Conservation (phyloP, 2,329 filamentous ascomycete genomes). For the Pestalotiopsis sp. region DNA sequence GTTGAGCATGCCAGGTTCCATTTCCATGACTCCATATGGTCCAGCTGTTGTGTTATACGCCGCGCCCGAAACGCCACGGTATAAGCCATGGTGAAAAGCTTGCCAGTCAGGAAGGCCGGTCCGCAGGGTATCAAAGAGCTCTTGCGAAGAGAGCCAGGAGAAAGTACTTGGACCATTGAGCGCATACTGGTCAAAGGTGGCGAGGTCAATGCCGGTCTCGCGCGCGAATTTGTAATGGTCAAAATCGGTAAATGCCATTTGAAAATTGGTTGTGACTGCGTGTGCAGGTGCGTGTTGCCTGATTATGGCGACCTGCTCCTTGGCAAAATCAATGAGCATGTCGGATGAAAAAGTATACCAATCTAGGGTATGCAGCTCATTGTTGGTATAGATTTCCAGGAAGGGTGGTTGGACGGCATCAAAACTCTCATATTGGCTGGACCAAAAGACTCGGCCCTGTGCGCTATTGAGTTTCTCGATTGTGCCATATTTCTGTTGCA, state of each 20-base stretch:
- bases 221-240: constrained; percentile 24
- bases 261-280: constrained; percentile 25
- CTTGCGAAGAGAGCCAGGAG: constrained; percentile 20
- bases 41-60: constrained; percentile 21
- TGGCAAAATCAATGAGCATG: constrained; percentile 27
- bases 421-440: constrained; percentile 24
- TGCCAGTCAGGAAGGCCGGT: constrained; percentile 25
- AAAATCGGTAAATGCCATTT: constrained; percentile 23
- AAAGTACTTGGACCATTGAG: constrained; percentile 18
- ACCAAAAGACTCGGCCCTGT: constrained; percentile 27
- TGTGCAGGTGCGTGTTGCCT: constrained; percentile 21
- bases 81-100: constrained; percentile 23
- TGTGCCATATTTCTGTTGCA: constrained; percentile 24
- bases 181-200: constrained; percentile 24
- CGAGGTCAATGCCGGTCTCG: constrained; percentile 24
- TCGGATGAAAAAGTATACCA: constrained; percentile 27
- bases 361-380: constrained; percentile 24
- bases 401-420: constrained; percentile 23
- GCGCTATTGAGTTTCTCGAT: constrained; percentile 24
- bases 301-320: constrained; percentile 24
- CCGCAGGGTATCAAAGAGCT: constrained; percentile 21
- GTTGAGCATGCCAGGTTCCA: constrained; percentile 28
- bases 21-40: constrained; percentile 26
- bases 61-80: constrained; percentile 23
- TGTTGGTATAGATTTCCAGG: constrained; percentile 25